Evolutionary conservation across 2,329 filamentous ascomycete genomes (phyloP), one percentile per base, ranked within the genome.

Genomic region (Zalaria obscura): DNA sequence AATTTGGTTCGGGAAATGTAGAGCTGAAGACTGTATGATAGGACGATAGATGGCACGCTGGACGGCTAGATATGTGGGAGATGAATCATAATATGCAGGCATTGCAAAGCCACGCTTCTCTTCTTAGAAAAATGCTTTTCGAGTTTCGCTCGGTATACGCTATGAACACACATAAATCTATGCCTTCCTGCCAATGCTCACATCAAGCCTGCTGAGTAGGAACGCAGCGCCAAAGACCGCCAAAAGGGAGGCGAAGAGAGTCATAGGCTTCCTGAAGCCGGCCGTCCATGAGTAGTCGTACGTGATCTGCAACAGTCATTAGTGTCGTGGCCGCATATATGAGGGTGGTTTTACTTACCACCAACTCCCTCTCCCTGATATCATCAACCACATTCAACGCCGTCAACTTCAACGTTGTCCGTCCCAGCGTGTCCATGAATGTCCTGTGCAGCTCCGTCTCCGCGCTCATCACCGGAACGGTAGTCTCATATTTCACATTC

Each of bases 321-420:
- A 38, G 36, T 25, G 26, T 10, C 26, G 25, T 5, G 5, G 8
- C 35, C 5, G 25, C 6, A 34, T 11, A 35, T 40, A 26, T 37
- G 34, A 5, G 27, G 32, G 27, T 18, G 37, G 32, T 26, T 29
- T 8, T 35, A 56, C 62, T 51, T 59, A 72, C 82, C 52, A 94
- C 68, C 25, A 96, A 62, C 49, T 91, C 79, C 28, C 83, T 78
- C 55, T 88, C 86, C 41, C 88, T 75, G 55, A 88, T 76, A 51
- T 96, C 91, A 52, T 98, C 91, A 1, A 93, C 84, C 40, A 96
- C 68, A 60, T 95, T 96, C 52, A 78, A 72, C 5, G 86, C 84
- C 47, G 80, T 83, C 54, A 98, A 71, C 39, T 74, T 80, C 46
- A 98, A 70, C 0, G 80, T 75, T 0, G 89, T 93, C 48, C 91